Conservation (phyloP, 2,329 filamentous ascomycete genomes). For the Microdochium nivale region DNA sequence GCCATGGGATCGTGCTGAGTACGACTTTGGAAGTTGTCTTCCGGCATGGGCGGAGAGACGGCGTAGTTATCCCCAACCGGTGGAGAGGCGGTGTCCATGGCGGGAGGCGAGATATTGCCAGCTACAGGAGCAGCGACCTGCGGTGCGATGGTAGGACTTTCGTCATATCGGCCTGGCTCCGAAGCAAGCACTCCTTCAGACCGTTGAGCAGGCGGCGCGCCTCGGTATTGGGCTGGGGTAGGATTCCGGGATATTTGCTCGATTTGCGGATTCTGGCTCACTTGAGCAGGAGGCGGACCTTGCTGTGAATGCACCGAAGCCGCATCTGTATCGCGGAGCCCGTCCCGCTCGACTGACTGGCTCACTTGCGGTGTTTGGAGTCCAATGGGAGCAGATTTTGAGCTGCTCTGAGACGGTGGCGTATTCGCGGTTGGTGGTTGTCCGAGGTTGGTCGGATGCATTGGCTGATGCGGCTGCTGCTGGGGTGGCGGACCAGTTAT, state of each 20-base stretch:
- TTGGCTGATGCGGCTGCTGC: not conserved
- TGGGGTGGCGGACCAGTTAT: not conserved
- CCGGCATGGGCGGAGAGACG: not conserved
- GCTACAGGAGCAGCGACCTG: not conserved
- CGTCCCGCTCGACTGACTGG: not conserved
- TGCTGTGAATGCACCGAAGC: not conserved
- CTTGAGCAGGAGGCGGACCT: not conserved
- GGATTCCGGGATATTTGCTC: not conserved
- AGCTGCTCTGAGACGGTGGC: not conserved
- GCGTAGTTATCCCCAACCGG: not conserved
- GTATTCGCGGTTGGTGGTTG: not conserved
- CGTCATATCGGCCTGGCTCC: not conserved
- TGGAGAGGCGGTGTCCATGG: not conserved
- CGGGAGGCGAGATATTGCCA: not conserved
- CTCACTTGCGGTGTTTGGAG: not conserved
- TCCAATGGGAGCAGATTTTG: not conserved
- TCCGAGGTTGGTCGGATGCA: too few species aligned
- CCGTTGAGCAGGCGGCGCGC: not conserved
- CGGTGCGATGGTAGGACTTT: not conserved
- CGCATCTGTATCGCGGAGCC: not conserved
- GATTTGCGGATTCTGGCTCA: not conserved
- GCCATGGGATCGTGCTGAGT: constrained; percentile 9
- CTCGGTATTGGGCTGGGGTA: not conserved
- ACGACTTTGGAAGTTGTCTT: constrained; percentile 2
- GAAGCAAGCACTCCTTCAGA: not conserved